These are phyloP conservation scores for Daldinia vernicosa DNA, from an alignment of 495 filamentous ascomycete genomes.

Conservation along the genomic window DNA sequence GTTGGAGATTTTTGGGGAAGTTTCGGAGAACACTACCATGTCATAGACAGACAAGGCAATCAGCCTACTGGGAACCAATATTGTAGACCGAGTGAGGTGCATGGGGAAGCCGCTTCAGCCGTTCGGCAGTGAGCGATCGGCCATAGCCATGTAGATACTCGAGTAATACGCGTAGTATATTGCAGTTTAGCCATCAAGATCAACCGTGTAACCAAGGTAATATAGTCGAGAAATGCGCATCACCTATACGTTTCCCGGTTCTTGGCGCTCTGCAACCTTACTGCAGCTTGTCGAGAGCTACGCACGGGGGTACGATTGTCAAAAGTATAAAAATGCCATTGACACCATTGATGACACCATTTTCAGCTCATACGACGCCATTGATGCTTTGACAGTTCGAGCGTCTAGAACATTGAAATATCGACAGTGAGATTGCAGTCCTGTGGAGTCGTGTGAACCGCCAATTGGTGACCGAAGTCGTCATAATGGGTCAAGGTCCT, in stretches of 20 bases:
- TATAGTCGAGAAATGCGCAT: slow-evolving; percentile 29
- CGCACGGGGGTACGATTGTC: neutral
- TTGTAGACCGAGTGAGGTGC: slow-evolving; percentile 5
- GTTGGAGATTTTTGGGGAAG: neutral
- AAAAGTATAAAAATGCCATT: slow-evolving; percentile 28
- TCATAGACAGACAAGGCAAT: neutral
- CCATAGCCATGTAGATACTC: slow-evolving; percentile 5
- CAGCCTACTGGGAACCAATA: neutral
- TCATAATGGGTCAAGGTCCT: slow-evolving; percentile 44
- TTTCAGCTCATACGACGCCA: slow-evolving; percentile 26
- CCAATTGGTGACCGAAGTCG: slow-evolving; percentile 34
- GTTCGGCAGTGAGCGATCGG: slow-evolving; percentile 19
- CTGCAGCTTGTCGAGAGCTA: slow-evolving; percentile 18
- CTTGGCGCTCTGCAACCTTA: slow-evolving; percentile 30
- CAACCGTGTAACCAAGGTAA: slow-evolving; percentile 22
- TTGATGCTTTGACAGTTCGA: slow-evolving; percentile 23
- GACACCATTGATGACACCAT: slow-evolving; percentile 39
- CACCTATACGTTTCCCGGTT: slow-evolving; percentile 14
- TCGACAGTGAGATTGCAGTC: slow-evolving; percentile 9
- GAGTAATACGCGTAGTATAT: slow-evolving; percentile 14
- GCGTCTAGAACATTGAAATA: slow-evolving; percentile 20
- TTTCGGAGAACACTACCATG: neutral
- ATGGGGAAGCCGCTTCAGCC: slow-evolving; percentile 25
- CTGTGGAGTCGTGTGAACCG: slow-evolving; percentile 16
- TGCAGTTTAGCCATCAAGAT: slow-evolving; percentile 31